phyloP scores from a whole-genome alignment of 1,284 basidiomycete genomes.

The Fistulina hepatica region DNA sequence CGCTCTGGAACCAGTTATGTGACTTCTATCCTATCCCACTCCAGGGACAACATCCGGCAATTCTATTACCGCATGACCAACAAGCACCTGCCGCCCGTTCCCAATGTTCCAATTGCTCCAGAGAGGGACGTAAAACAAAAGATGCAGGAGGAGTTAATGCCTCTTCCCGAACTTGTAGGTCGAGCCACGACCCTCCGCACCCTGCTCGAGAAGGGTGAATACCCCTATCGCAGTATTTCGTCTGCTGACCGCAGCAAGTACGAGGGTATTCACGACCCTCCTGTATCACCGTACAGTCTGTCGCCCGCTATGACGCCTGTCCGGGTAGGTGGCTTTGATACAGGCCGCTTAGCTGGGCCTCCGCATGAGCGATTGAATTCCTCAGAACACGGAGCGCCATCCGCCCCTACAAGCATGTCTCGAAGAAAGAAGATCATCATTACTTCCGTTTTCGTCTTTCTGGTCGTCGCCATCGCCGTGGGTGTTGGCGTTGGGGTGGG shows the following conservation, averaged over 20 bases:
- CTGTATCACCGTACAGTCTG: too few relatives aligned
- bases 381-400: too few relatives aligned
- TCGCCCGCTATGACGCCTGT: too few relatives aligned
- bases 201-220: constrained; percentile 41
- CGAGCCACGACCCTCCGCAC: constrained; percentile 38
- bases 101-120: constrained; percentile 34
- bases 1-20: constrained; percentile 36
- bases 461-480: constrained; percentile 29
- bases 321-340: too few relatives aligned
- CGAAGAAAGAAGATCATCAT: constrained; percentile 22
- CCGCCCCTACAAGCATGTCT: too few relatives aligned
- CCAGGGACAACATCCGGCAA: constrained; percentile 27
- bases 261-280: too few relatives aligned
- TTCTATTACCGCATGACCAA: constrained; percentile 31
- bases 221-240: constrained; percentile 33
- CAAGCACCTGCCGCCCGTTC: constrained; percentile 49
- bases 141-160: constrained; percentile 33
- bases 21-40: constrained; percentile 39
- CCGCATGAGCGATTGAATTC: too few relatives aligned
- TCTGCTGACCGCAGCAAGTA: not conserved
- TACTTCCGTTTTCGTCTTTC: constrained; percentile 22
- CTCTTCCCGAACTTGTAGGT: constrained; percentile 40
- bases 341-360: too few relatives aligned
- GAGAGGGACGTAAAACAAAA: constrained; percentile 31
- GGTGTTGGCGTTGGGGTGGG: constrained; percentile 31